These are phyloP conservation scores for Ceratocystis harringtonii DNA, from an alignment of 2,329 filamentous ascomycete species.

Conservation along the genomic window DNA sequence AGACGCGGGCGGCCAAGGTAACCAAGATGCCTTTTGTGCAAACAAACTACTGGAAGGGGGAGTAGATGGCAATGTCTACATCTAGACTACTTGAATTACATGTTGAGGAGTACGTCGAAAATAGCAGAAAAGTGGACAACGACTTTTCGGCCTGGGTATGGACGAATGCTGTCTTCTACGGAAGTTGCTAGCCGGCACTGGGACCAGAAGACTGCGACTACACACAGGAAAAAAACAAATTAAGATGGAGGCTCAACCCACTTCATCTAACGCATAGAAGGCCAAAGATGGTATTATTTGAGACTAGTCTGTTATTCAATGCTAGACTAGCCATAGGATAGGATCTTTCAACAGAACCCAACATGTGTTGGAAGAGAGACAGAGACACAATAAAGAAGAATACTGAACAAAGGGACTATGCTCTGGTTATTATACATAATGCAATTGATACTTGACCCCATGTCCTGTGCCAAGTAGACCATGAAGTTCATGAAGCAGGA, in stretches of 20 bases:
- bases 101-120: neutral
- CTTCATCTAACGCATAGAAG: neutral
- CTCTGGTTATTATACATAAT: neutral
- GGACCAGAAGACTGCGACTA: neutral
- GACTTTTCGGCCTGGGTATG: neutral
- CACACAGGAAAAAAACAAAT: neutral
- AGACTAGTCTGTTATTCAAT: neutral
- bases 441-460: neutral
- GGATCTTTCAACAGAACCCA: constrained; percentile 1
- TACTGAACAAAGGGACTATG: neutral
- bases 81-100: no score
- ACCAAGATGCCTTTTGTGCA: constrained; percentile 81
- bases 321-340: neutral
- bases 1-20: constrained; percentile 57
- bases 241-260: neutral
- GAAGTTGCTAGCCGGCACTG: neutral
- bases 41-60: constrained; percentile 55
- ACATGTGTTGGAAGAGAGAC: neutral
- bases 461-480: neutral
- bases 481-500: neutral
- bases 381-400: constrained; percentile 1
- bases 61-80: constrained; percentile 1
- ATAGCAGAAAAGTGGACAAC: neutral
- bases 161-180: neutral
- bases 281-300: neutral